Percentiles rank a stretch among this genome's conserved stretches.
phyloP scores from a whole-genome alignment of 2,329 filamentous ascomycete genomes.

The Colletotrichum truncatum region DNA sequence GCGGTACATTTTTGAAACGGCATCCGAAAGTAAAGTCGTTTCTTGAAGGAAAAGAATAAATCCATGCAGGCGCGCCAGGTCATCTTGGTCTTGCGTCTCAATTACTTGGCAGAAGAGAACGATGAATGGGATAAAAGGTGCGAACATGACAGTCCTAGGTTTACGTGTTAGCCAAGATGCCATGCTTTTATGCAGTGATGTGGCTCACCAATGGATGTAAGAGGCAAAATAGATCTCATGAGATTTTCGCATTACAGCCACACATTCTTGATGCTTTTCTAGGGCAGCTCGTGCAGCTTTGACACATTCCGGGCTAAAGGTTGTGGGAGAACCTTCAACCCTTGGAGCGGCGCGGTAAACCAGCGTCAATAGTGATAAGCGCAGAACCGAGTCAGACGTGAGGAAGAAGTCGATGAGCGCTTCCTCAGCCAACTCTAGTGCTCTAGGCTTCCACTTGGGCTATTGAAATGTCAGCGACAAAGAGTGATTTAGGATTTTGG shows the following conservation, averaged over 20 bases:
- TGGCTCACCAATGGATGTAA: slow-evolving; percentile 53
- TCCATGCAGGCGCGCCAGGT: slow-evolving; percentile 55
- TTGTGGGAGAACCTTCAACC: slow-evolving; percentile 37
- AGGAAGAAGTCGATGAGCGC: slow-evolving; percentile 45
- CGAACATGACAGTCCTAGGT: slow-evolving; percentile 57
- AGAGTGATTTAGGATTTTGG: neutral
- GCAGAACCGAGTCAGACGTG: slow-evolving; percentile 51
- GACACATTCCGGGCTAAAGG: slow-evolving; percentile 53
- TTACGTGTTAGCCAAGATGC: neutral
- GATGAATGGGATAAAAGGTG: slow-evolving; percentile 64
- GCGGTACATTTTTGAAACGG: slow-evolving; percentile 63
- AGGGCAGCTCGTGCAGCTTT: slow-evolving; percentile 52
- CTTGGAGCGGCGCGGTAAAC: slow-evolving; percentile 52
- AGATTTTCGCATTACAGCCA: slow-evolving; percentile 46
- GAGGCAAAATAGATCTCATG: slow-evolving; percentile 46
- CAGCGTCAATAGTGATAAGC: slow-evolving; percentile 50
- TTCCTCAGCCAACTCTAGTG: slow-evolving; percentile 26
- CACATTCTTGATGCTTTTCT: slow-evolving; percentile 49
- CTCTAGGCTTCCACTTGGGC: neutral
- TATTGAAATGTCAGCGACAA: neutral
- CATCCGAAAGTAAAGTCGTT: slow-evolving; percentile 53
- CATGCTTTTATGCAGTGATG: rapidly evolving
- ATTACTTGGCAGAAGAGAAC: slow-evolving; percentile 61
- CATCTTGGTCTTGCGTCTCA: slow-evolving; percentile 52
- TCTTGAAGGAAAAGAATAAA: slow-evolving; percentile 63